phyloP scores from a whole-genome alignment of 1,284 basidiomycete genomes.

The Stygiomarasmius scandens region DNA sequence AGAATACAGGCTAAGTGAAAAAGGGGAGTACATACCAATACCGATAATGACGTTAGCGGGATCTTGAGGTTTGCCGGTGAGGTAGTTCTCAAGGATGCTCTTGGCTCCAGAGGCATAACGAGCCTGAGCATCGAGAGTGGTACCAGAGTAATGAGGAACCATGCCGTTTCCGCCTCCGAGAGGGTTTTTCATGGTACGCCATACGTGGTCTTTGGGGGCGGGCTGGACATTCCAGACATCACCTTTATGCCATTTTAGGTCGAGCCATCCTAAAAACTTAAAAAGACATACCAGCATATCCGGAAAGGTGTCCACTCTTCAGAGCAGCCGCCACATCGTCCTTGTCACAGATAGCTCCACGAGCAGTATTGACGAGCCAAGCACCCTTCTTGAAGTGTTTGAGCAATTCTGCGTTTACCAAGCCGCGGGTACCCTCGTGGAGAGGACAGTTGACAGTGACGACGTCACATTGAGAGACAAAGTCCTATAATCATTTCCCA shows the following conservation, averaged over 20 bases:
- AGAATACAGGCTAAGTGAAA: conserved; percentile 4
- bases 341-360: conserved; percentile 90
- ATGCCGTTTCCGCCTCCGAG: conserved; percentile 83
- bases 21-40: conserved; percentile 39
- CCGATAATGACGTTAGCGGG: conserved; percentile 84
- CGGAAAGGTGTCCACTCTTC: conserved; percentile 75
- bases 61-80: conserved; percentile 69
- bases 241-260: conserved; percentile 60
- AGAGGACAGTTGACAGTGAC: conserved; percentile 91
- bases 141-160: conserved; percentile 89
- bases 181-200: conserved; percentile 83
- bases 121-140: conserved; percentile 89
- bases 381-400: conserved; percentile 89
- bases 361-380: conserved; percentile 95
- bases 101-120: conserved; percentile 86
- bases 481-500: conserved; percentile 48
- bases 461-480: conserved; percentile 83
- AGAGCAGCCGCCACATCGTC: conserved; percentile 81
- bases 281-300: conserved; percentile 39
- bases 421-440: conserved; percentile 83
- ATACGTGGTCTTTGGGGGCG: conserved; percentile 84
- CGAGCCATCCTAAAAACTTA: not conserved
- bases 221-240: conserved; percentile 84
- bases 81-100: conserved; percentile 82
- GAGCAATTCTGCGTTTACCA: conserved; percentile 84